These are phyloP conservation scores for Truncatella angustata DNA, from an alignment of 2,329 filamentous ascomycete genomes.

Conservation along the genomic window DNA sequence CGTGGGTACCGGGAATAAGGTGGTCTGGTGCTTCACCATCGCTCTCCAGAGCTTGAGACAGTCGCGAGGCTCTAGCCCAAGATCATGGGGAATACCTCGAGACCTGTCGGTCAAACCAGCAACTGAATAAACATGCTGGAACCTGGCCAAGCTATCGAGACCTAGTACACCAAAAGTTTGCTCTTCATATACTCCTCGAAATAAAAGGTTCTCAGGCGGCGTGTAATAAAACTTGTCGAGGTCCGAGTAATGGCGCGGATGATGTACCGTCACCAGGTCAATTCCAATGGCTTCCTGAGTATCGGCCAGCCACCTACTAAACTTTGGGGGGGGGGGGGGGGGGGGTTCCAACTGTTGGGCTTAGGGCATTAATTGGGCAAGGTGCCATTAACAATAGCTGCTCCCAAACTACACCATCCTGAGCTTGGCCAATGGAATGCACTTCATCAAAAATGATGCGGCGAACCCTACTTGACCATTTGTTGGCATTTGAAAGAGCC, in stretches of 20 bases:
- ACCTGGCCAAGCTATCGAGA: conserved; percentile 30
- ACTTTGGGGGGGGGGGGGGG: too few species aligned
- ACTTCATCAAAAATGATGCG: conserved; percentile 83
- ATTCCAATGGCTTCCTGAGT: conserved; percentile 64
- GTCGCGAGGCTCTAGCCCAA: conserved; percentile 69
- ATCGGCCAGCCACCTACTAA: conserved; percentile 64
- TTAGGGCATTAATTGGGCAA: conserved; percentile 65
- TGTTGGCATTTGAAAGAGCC: conserved; percentile 58
- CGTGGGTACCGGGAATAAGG: conserved; percentile 46
- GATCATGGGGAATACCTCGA: conserved; percentile 64
- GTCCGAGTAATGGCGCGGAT: conserved; percentile 71
- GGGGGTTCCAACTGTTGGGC: conserved; percentile 79
- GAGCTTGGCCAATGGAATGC: conserved; percentile 74
- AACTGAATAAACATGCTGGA: conserved; percentile 59
- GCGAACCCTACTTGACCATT: conserved; percentile 67
- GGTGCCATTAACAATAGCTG: conserved; percentile 5
- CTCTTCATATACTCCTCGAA: conserved; percentile 48
- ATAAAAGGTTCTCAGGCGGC: conserved; percentile 45
- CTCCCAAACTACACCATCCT: conserved; percentile 66
- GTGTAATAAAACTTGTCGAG: conserved; percentile 71
- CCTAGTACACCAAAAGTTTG: conserved; percentile 42
- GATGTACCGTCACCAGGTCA: conserved; percentile 65
- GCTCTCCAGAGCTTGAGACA: conserved; percentile 64
- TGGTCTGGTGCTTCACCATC: conserved; percentile 58
- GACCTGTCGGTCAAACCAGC: conserved; percentile 58